A percentile compares a stretch with the other conserved stretches of the same genome.
These are phyloP conservation scores for Calocybe indica DNA, from an alignment of 768 basidiomycete species.

Conservation along the genomic window DNA sequence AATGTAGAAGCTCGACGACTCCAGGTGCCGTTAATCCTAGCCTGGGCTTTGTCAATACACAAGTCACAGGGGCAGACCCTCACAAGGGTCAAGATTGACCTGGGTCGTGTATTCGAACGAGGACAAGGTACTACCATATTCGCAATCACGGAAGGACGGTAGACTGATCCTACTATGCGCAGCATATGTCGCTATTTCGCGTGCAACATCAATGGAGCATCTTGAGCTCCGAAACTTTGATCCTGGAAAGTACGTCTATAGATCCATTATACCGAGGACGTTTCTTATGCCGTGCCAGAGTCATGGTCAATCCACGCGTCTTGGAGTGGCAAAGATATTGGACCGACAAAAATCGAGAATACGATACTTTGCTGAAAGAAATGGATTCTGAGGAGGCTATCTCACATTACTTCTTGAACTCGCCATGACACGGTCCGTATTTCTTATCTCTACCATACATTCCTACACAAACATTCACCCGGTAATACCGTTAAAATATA, in stretches of 20 bases:
- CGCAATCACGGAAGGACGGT: neutral
- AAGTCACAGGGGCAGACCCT: conserved; percentile 89
- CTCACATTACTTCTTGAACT: conserved; percentile 2
- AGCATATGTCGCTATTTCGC: conserved; percentile 69
- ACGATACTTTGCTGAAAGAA: conserved; percentile 7
- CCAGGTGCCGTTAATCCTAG: conserved; percentile 53
- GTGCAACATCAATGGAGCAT: conserved; percentile 57
- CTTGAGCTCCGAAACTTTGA: conserved; percentile 62
- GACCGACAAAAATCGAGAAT: conserved; percentile 14
- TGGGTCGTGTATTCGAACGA: conserved; percentile 67
- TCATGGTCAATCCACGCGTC: conserved; percentile 53
- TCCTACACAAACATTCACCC: no score
- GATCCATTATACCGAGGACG: neutral
- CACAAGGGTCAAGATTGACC: conserved; percentile 71
- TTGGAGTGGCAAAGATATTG: conserved; percentile 44
- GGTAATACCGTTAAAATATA: no score
- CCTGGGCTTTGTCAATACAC: conserved; percentile 85
- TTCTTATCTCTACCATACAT: no score
- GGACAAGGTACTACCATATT: conserved; percentile 49
- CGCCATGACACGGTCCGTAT: no score
- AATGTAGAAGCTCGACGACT: conserved; percentile 50
- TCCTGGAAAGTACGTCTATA: conserved; percentile 40
- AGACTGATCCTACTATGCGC: neutral
- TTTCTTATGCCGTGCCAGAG: conserved; percentile 25
- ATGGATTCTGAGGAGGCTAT: conserved; percentile 18